Evolutionary conservation across 1,284 basidiomycete species (phyloP).

Genomic region (Tilletiopsis washingtonensis): DNA sequence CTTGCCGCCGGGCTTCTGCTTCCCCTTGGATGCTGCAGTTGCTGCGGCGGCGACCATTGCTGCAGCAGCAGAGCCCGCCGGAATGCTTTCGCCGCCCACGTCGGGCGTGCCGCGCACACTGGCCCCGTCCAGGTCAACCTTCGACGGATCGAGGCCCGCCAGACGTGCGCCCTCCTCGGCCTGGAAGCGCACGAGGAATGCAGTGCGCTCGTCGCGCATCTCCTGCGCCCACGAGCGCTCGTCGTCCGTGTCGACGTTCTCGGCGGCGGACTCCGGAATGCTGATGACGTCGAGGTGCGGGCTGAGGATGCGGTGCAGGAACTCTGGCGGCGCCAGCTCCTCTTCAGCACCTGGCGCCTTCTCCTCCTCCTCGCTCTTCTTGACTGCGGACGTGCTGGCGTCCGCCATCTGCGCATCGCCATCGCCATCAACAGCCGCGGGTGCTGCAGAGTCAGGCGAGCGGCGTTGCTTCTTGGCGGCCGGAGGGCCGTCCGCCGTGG

Average conservation of each 20-base stretch:
- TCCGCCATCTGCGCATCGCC: conserved; percentile 17
- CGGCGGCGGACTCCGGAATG: conserved; percentile 18
- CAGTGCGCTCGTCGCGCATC: conserved; percentile 36
- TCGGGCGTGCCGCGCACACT: too few species aligned
- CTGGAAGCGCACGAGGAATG: conserved; percentile 39
- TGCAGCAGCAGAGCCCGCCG: not conserved
- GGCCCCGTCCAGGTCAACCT: too few species aligned
- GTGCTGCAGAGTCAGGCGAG: not conserved
- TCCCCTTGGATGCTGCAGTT: too few species aligned
- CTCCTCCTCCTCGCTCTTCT: conserved; percentile 4
- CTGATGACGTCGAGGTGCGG: conserved; percentile 20
- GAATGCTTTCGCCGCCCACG: not conserved
- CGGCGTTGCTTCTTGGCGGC: conserved; percentile 1
- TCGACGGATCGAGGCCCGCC: conserved; percentile 1
- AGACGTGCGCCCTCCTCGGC: conserved; percentile 28
- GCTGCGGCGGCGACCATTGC: not conserved
- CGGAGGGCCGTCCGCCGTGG: not conserved
- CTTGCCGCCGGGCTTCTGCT: conserved; percentile 1
- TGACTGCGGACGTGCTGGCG: too few species aligned
- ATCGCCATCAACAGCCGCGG: conserved; percentile 7
- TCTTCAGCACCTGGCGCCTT: not conserved
- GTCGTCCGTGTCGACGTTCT: conserved; percentile 41
- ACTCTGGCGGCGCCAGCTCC: conserved; percentile 1
- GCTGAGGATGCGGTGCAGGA: conserved; percentile 25
- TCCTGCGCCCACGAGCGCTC: conserved; percentile 40